Evolutionary conservation across 2,329 filamentous ascomycete species (phyloP).

Genomic region (Botrytis cinerea): DNA sequence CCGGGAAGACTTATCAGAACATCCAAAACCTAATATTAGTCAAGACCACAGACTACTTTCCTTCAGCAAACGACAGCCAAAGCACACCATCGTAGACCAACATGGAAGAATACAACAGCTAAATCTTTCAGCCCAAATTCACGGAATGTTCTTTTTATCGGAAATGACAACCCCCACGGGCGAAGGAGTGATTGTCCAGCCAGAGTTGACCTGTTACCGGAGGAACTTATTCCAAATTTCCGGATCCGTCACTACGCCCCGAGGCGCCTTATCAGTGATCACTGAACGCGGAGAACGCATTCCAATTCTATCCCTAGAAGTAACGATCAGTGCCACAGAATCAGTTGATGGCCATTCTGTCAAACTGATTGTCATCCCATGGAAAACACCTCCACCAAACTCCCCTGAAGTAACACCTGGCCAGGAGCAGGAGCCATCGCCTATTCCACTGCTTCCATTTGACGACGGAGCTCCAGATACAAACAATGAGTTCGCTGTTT

Average conservation of each 20-base stretch:
- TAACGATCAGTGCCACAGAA: slow-evolving; percentile 88
- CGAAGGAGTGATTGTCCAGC: slow-evolving; percentile 59
- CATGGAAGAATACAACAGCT: slow-evolving; percentile 51
- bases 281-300: slow-evolving; percentile 83
- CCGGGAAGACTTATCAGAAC: slow-evolving; percentile 39
- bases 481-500: slow-evolving; percentile 74
- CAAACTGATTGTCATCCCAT: slow-evolving; percentile 93
- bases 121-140: slow-evolving; percentile 66
- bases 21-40: slow-evolving; percentile 39
- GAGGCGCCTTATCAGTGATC: slow-evolving; percentile 76
- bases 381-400: slow-evolving; percentile 90
- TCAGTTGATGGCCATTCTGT: slow-evolving; percentile 91
- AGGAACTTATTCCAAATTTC: slow-evolving; percentile 96
- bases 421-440: slow-evolving; percentile 80
- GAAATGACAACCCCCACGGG: slow-evolving; percentile 53
- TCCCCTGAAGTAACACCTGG: slow-evolving; percentile 65
- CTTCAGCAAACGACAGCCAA: slow-evolving; percentile 42
- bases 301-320: slow-evolving; percentile 78
- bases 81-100: slow-evolving; percentile 52
- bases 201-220: slow-evolving; percentile 92
- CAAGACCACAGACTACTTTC: slow-evolving; percentile 42
- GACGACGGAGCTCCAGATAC: slow-evolving; percentile 48
- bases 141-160: slow-evolving; percentile 87
- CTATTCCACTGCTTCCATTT: slow-evolving; percentile 72
- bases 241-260: slow-evolving; percentile 79